These are phyloP conservation scores for Termitomyces bulborhizus DNA, from an alignment of 768 basidiomycete genomes.

Conservation along the genomic window DNA sequence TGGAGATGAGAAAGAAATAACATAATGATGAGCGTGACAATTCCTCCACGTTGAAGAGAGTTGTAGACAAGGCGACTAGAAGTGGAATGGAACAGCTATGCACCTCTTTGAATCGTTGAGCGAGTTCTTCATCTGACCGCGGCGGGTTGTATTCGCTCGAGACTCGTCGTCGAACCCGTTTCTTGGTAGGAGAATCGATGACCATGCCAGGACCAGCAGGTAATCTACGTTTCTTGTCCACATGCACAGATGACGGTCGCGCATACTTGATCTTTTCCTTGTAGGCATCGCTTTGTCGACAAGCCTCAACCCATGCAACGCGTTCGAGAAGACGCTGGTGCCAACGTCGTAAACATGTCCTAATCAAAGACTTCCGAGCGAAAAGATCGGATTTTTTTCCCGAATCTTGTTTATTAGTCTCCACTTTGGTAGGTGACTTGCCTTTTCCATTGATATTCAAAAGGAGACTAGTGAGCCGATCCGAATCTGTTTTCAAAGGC, in stretches of 20 bases:
- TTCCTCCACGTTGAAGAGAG: conserved; percentile 8
- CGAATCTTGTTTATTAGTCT: conserved; percentile 27
- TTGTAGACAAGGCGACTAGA: conserved; percentile 11
- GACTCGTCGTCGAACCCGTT: conserved; percentile 32
- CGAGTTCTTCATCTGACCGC: conserved; percentile 59
- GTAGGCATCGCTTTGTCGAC: conserved; percentile 54
- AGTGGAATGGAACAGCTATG: conserved; percentile 18
- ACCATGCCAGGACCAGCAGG: conserved; percentile 15
- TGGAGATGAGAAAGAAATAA: conserved; percentile 22
- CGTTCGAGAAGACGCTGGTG: conserved; percentile 35
- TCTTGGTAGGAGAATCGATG: conserved; percentile 26
- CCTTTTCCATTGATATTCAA: conserved; percentile 16
- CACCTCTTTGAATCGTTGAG: conserved; percentile 64
- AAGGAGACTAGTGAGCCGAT: conserved; percentile 8
- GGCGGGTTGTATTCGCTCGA: conserved; percentile 45
- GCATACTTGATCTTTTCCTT: conserved; percentile 39
- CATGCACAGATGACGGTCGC: conserved; percentile 10
- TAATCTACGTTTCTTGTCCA: conserved; percentile 29
- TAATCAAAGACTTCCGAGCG: conserved; percentile 29
- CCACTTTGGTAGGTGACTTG: conserved; percentile 20
- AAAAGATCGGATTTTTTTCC: conserved; percentile 38
- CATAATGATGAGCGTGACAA: conserved; percentile 14
- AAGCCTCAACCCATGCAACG: conserved; percentile 57
- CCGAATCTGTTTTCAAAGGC: background rate
- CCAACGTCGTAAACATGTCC: conserved; percentile 40